Evolutionary conservation across 2,329 filamentous ascomycete species (phyloP), one percentile per base, ranked within the genome.

Genomic region (Purpureocillium takamizusanense): DNA sequence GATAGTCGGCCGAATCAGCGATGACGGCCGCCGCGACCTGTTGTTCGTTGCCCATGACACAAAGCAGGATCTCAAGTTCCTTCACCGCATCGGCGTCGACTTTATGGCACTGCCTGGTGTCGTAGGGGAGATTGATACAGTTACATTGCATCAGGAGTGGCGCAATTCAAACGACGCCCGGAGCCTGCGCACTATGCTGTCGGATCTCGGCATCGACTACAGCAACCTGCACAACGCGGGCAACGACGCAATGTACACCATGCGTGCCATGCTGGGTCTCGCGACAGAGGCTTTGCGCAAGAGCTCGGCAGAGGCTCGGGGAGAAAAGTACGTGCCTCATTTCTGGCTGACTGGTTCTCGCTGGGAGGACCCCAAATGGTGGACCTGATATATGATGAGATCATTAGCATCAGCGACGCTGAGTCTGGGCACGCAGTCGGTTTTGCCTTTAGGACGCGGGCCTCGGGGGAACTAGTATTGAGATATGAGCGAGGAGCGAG

Each of bases 171-270:
- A 54, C 1, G 65, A 82, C 3, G 55, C 67, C 4, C 69, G 72
- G 12, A 73, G 72, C 2, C 70, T 97, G 2, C 64, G 63, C 1
- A 63, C 50, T 6, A 68, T 94, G 12, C 71, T 95, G 17, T 51
- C 59, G 6, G 70, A 81, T 6, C 65, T 95, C 21, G 74, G 72
- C 3, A 74, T 94, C 8, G 50, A 62, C 0, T 74, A 69, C 31
- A 74, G 67, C 58, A 69, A 83, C 48, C 66, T 90, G n/a, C 88
- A 95, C 59, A 94, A 94, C 52, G 88, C 81, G 0, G 80, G 88
- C 2, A 95, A 95, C 47, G 88, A 95, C 54, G 87, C 88, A 0
- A 73, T 79, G 2, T 92, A 83, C 55, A 90, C 86, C 0, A 61
- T 94, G 45, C 78, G 81, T 44, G 82, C 78, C 7, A 74, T 92